Base-by-base conservation (phyloP, 1,284 basidiomycete species). In the Heterobasidion parviporum region DNA sequence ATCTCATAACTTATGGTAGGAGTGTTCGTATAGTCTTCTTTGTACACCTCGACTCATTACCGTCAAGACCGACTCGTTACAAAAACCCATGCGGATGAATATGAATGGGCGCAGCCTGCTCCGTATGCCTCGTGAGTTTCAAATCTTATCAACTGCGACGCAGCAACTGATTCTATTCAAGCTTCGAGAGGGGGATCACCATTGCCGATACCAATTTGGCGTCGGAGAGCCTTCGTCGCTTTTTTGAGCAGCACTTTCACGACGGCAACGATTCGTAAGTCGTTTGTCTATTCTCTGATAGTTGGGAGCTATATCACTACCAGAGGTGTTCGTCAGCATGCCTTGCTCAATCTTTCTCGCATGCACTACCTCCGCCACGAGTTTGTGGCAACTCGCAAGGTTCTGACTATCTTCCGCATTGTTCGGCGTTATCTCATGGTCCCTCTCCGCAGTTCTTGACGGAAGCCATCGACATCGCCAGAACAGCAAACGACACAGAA, bases 241-340 rank as follows among this genome's bases (percentile, higher is more conserved):
- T 88, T 66, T 92, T 92, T 60, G 89, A 92, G 64, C 89, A 92
- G 60, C 83, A 81, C 62, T 92, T 92, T 63, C 85, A 89, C 61
- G 82, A 86, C 53, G 77, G 74, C 18, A 85, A 81, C 59, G 89
- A 92, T 66, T 90, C 88, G 86, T 89, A 60, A 62, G 88, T 72
- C 20, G 49, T 52, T 15, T 43, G 45, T 36, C 3, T 35, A 18
- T 34, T 45, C 15, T 18, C 38, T 45, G 14, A n/a, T 35, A 16
- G 46, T 50, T 20, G 32, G n/a, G 26, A 38, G 26, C 55, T 32
- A 52, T 56, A n/a, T 51, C 52, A 41, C 49, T 44, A 54, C 35
- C 61, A 91, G 89, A 32, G 86, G 87, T 15, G 69, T 89, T 56
- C 83, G 89, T 51, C 89, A 91, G 61, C 85, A 88, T 64, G 86